Evolutionary conservation across 116 monocot species (phyloP), one percentile per base, ranked within the genome.

Genomic region (Papilionanthe hybrid): DNA sequence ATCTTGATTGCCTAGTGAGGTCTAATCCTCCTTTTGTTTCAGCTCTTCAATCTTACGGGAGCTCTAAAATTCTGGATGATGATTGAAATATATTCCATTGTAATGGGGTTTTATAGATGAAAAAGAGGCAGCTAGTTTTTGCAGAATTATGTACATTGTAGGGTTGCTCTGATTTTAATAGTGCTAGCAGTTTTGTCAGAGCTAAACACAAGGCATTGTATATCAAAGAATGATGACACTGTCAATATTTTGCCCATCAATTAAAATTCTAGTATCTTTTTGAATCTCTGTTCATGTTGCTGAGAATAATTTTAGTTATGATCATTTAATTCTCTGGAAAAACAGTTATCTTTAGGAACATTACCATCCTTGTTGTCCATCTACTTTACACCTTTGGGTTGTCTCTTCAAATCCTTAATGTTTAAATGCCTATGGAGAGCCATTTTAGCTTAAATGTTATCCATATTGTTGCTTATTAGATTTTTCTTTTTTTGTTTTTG

Each of bases 71-170:
- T 43, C 27, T 32, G 29, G 30, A 29, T 30, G 55, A 53, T 77
- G 30, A 6, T 55, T 55, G 50, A 55, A 15, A 53, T 53, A 77
- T 29, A 29, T 50, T 50, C 53, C 9, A 45, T 23, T 75, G 75
- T 48, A 22, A 28, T 44, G 55, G 57, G 27, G n/a, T 42, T 32
- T 72, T 43, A 73, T 63, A 78, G 43, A 71, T 71, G 45, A 50
- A 50, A 8, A 79, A 9, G 53, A 79, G 67, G 67, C 75, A 50
- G 30, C 72, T 75, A 53, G 37, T 66, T 53, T 66, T 79, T 68
- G 43, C 75, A 66, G 75, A 76, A 55, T 47, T 55, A 58, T 84
- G 79, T 84, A 79, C 75, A 79, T 79, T 84, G 60, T 79, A 84
- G 79, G 60, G 74, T 78, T 79, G 53, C 66, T 76, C 66, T 75